Percentiles rank a stretch among this genome's conserved stretches.
Conservation (phyloP, 768 basidiomycete genomes). For the Clitopilus hobsonii region DNA sequence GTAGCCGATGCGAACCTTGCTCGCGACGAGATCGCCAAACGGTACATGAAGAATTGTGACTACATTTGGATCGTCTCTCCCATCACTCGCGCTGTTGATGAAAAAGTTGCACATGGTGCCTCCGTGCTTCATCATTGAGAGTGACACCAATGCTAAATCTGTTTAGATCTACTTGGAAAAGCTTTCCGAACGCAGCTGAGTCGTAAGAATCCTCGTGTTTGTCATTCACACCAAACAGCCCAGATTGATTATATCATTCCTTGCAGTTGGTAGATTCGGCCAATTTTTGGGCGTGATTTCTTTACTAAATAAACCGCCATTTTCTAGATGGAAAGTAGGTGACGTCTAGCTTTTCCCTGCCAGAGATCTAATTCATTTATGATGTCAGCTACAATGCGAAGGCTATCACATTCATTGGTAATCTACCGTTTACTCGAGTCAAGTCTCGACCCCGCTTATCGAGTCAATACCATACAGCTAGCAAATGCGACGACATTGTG, state of each 20-base stretch:
- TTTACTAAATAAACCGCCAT: too few relatives aligned
- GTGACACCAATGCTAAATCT: not conserved
- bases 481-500: constrained; percentile 1
- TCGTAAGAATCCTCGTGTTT: not conserved
- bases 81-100: constrained; percentile 59
- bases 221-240: too few relatives aligned
- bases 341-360: not conserved
- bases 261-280: too few relatives aligned
- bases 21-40: constrained; percentile 56
- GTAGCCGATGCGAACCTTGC: constrained; percentile 68
- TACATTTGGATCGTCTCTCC: constrained; percentile 65
- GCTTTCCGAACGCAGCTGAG: constrained; percentile 34
- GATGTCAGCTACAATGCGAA: not conserved
- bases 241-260: too few relatives aligned
- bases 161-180: constrained; percentile 36
- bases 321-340: not conserved
- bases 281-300: too few relatives aligned
- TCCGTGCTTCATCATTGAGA: not conserved
- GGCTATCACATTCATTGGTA: not conserved
- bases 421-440: too few relatives aligned
- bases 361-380: not conserved
- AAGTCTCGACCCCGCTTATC: too few relatives aligned
- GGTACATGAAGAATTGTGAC: constrained; percentile 63
- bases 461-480: not conserved
- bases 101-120: constrained; percentile 58